Evolutionary conservation across 345 rosid species (phyloP).

Genomic region (Lepidium africanum): DNA sequence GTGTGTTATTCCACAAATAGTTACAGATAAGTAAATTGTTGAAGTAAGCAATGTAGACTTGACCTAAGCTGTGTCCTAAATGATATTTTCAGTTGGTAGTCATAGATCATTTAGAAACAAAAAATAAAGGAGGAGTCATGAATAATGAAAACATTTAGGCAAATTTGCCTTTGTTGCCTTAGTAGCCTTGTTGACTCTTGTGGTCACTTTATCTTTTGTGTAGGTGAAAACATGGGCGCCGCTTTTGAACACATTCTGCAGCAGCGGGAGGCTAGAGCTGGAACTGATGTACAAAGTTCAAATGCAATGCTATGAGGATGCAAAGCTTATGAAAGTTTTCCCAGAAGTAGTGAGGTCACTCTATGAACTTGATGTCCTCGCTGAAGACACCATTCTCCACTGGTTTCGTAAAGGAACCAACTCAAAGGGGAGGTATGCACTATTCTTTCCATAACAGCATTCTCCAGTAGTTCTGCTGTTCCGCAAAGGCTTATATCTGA

Average conservation of each 20-base stretch:
- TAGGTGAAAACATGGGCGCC: conserved; percentile 95
- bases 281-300: conserved; percentile 94
- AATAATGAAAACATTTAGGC: neutral
- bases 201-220: neutral
- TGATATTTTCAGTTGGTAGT: neutral
- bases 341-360: conserved; percentile 84
- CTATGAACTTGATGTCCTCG: conserved; percentile 92
- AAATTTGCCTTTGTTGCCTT: neutral
- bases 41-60: neutral
- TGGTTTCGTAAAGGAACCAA: conserved; percentile 94
- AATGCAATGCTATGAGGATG: conserved; percentile 97
- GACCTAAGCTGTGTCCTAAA: neutral
- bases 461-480: neutral
- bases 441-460: neutral
- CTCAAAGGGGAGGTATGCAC: conserved; percentile 75
- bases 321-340: conserved; percentile 94
- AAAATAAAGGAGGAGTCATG: neutral
- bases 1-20: neutral
- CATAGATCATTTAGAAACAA: neutral
- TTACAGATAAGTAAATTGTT: neutral
- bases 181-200: neutral
- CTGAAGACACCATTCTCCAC: conserved; percentile 84
- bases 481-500: neutral
- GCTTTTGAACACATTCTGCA: conserved; percentile 73
- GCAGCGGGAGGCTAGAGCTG: conserved; percentile 80